Percentiles rank a stretch among this genome's conserved stretches.
These are phyloP conservation scores for Fusarium vanettenii DNA, from an alignment of 2,329 filamentous ascomycete species.

Conservation along the genomic window DNA sequence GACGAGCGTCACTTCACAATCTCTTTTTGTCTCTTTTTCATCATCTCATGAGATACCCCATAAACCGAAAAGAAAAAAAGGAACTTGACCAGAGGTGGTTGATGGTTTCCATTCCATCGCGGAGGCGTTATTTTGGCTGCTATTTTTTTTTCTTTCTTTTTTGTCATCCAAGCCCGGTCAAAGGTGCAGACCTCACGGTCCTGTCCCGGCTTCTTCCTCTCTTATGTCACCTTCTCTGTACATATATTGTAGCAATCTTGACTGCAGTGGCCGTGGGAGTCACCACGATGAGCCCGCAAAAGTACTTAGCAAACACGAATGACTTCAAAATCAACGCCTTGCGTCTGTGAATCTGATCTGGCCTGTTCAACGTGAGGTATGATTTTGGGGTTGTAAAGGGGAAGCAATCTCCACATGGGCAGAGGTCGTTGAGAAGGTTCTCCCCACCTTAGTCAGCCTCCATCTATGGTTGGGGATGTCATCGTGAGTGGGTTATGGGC, in stretches of 20 bases:
- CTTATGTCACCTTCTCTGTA: constrained; percentile 33
- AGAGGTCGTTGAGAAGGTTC: constrained; percentile 20
- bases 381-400: background rate
- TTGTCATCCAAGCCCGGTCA: background rate
- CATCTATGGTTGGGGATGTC: background rate
- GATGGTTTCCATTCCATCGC: background rate
- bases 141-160: background rate
- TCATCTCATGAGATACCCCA: constrained; percentile 25
- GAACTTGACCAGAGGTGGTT: background rate
- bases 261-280: background rate
- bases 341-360: background rate
- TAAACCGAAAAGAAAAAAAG: constrained; percentile 5
- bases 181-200: constrained; percentile 13
- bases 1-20: background rate
- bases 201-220: constrained; percentile 14
- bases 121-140: constrained; percentile 20
- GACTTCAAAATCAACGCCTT: background rate
- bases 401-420: background rate
- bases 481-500: background rate
- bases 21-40: background rate
- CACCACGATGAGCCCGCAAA: constrained; percentile 6
- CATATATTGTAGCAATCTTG: constrained; percentile 25
- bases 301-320: constrained; percentile 22
- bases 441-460: constrained; percentile 24
- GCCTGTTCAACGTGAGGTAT: background rate